Conservation (phyloP, 257 asterid species). For the Jaltomata sinuosa region DNA sequence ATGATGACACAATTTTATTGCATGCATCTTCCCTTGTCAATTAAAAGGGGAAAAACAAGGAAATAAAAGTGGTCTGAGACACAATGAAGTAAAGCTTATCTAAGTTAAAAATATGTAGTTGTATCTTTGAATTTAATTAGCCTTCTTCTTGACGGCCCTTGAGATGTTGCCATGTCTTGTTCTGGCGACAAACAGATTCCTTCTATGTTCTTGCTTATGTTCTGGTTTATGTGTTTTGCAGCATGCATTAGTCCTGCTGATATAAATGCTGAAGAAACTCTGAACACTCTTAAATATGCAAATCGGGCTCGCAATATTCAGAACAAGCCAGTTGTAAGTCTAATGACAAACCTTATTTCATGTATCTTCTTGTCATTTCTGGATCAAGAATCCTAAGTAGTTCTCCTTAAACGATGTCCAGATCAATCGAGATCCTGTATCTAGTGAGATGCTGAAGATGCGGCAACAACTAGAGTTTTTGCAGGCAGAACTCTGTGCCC, state of each 20-base stretch:
- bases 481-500: constrained; percentile 97
- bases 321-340: constrained; percentile 94
- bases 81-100: neutral
- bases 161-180: neutral
- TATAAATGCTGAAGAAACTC: constrained; percentile 98
- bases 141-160: neutral
- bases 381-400: constrained; percentile 1
- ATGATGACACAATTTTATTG: neutral
- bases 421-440: constrained; percentile 91
- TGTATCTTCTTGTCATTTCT: constrained; percentile 4
- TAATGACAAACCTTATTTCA: neutral
- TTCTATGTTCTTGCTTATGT: neutral
- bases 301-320: constrained; percentile 98
- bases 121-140: neutral
- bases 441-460: constrained; percentile 96
- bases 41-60: neutral
- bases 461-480: constrained; percentile 88
- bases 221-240: constrained; percentile 21
- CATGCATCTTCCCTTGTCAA: neutral
- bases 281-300: constrained; percentile 92
- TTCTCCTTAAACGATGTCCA: constrained; percentile 23
- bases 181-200: neutral
- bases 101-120: neutral
- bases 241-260: constrained; percentile 99
- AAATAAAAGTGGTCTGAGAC: neutral